Evolutionary conservation across 2,329 filamentous ascomycete species (phyloP).

Genomic region (Talaromyces sp.): DNA sequence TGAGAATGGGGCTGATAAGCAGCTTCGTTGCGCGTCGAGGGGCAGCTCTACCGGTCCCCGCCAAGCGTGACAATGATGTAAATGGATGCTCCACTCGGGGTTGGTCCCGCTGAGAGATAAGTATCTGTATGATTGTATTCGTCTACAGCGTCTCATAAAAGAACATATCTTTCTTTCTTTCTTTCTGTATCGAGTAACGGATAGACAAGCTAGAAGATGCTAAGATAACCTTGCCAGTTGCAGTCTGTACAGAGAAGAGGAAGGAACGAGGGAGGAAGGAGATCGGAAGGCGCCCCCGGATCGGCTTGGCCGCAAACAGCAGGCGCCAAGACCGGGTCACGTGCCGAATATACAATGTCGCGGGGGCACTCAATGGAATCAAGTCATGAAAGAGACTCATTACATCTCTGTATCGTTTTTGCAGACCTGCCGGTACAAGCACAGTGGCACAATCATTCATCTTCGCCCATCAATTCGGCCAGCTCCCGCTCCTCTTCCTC

Average conservation of each 20-base stretch:
- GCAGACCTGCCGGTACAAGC: too few relatives aligned
- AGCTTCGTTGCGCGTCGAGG: conserved; percentile 7
- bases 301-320: conserved; percentile 6
- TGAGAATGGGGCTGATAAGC: not conserved
- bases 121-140: not conserved
- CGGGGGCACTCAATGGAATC: too few relatives aligned
- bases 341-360: not conserved
- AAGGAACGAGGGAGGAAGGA: not conserved
- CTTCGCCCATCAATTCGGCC: conserved; percentile 80
- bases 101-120: not conserved
- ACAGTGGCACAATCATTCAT: conserved; percentile 22
- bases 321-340: not conserved
- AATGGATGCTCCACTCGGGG: conserved; percentile 1
- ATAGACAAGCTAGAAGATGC: not conserved
- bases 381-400: too few relatives aligned
- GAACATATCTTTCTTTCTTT: not conserved
- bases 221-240: not conserved
- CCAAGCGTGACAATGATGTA: conserved; percentile 11
- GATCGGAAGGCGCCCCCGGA: not conserved
- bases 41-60: conserved; percentile 12
- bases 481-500: conserved; percentile 90
- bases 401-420: not conserved
- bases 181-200: not conserved
- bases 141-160: not conserved
- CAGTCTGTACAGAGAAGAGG: not conserved